These are phyloP conservation scores for Sclerotinia nivalis DNA, from an alignment of 2,329 filamentous ascomycete species.

Conservation along the genomic window DNA sequence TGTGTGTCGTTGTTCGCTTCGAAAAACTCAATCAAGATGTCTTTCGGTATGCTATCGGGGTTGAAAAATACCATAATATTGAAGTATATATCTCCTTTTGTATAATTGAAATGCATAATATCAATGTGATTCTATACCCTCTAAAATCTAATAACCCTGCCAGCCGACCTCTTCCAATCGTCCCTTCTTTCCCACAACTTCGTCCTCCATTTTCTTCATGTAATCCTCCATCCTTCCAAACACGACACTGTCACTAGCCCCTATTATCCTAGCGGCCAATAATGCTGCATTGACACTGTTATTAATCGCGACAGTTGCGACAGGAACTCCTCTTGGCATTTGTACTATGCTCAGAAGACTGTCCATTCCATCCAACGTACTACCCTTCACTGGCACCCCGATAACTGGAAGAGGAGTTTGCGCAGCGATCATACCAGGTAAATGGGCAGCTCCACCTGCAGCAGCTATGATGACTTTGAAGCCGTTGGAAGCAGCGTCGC, in stretches of 20 bases:
- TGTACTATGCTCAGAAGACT: conserved; percentile 72
- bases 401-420: conserved; percentile 62
- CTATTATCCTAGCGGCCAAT: conserved; percentile 68
- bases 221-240: conserved; percentile 60
- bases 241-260: conserved; percentile 57
- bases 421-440: conserved; percentile 25
- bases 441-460: conserved; percentile 67
- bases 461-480: conserved; percentile 51
- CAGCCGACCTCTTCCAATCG: conserved; percentile 58
- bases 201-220: conserved; percentile 63
- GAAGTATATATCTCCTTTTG: background rate
- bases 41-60: too few species aligned
- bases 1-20: too few species aligned
- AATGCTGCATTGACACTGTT: conserved; percentile 77
- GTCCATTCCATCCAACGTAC: conserved; percentile 60
- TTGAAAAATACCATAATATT: too few species aligned
- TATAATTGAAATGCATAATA: background rate
- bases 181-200: conserved; percentile 62
- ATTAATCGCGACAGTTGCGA: conserved; percentile 76
- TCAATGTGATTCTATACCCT: conserved; percentile 2
- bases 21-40: too few species aligned
- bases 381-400: conserved; percentile 75
- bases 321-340: conserved; percentile 73
- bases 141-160: conserved; percentile 48
- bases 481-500: conserved; percentile 33